Conservation (phyloP, 768 basidiomycete species). For the Daedaleopsis nitida region DNA sequence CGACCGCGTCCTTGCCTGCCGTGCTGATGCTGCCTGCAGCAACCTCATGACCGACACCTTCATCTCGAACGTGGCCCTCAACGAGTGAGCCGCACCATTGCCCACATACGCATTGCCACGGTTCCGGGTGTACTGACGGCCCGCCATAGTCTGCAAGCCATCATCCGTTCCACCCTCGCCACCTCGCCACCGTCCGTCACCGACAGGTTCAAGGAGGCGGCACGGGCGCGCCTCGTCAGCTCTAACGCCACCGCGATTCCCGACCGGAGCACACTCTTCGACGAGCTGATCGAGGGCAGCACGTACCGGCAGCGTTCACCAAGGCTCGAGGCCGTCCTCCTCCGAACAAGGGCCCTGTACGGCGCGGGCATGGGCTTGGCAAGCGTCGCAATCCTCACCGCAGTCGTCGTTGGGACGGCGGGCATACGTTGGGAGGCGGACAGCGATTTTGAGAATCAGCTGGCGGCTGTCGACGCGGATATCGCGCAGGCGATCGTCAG, state of each 20-base stretch:
- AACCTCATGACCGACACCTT: constrained; percentile 80
- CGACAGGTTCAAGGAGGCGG: constrained; percentile 61
- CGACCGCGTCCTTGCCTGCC: background rate
- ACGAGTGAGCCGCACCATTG: constrained; percentile 57
- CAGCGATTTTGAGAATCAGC: constrained; percentile 53
- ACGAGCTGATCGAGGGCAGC: constrained; percentile 35
- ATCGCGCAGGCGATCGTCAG: constrained; percentile 83
- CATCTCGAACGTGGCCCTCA: constrained; percentile 69
- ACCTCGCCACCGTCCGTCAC: constrained; percentile 64
- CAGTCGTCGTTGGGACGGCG: constrained; percentile 59
- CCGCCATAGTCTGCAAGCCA: constrained; percentile 64
- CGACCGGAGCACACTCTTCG: constrained; percentile 48
- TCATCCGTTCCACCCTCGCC: constrained; percentile 66
- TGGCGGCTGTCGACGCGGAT: constrained; percentile 72
- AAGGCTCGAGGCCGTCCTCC: constrained; percentile 52
- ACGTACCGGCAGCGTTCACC: constrained; percentile 43
- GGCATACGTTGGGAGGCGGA: constrained; percentile 65
- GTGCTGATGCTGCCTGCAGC: constrained; percentile 35
- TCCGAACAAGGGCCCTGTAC: constrained; percentile 65
- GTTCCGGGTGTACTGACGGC: constrained; percentile 2
- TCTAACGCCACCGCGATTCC: constrained; percentile 38
- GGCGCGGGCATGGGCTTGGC: constrained; percentile 78
- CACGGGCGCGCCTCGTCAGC: constrained; percentile 58
- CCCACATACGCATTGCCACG: background rate
- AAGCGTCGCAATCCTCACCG: constrained; percentile 55